Conservation (phyloP, 1,284 basidiomycete species). For the Stereum hirsutum region DNA sequence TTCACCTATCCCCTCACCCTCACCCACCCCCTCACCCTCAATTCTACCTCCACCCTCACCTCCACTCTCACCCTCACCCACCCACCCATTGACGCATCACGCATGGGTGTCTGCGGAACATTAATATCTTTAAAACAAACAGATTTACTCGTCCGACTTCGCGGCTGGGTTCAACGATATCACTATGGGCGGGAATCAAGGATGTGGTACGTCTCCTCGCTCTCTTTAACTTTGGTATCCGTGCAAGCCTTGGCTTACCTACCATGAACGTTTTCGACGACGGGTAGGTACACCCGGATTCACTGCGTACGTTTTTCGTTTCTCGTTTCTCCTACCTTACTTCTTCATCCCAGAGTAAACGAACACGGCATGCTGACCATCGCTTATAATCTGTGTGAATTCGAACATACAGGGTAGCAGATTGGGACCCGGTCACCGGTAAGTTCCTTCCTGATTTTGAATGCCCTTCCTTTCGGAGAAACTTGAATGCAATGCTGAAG, state of each 20-base stretch:
- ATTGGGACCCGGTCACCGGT: conserved; percentile 12
- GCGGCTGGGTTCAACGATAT: conserved; percentile 10
- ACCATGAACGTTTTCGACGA: neutral
- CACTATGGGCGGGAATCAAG: conserved; percentile 8
- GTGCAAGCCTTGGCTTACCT: neutral
- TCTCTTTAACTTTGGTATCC: neutral
- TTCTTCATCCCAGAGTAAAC: too few species aligned
- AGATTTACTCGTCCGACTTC: conserved; percentile 7
- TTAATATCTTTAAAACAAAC: neutral
- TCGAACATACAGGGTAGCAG: conserved; percentile 1
- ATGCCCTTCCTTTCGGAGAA: too few species aligned
- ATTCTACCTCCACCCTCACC: too few species aligned
- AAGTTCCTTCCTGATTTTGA: neutral
- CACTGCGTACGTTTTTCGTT: conserved; percentile 6
- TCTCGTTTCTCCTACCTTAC: neutral
- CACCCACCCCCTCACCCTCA: neutral
- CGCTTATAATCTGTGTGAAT: neutral
- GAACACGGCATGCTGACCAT: too few species aligned
- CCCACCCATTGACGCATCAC: neutral
- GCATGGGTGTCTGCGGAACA: neutral
- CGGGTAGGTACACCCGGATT: conserved; percentile 9
- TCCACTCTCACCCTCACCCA: neutral
- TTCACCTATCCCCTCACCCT: neutral
- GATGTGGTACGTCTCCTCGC: conserved; percentile 9
- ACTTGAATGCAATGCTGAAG: neutral